Evolutionary conservation across 1,284 basidiomycete species (phyloP).

Genomic region (Sanghuangporus weigelae): DNA sequence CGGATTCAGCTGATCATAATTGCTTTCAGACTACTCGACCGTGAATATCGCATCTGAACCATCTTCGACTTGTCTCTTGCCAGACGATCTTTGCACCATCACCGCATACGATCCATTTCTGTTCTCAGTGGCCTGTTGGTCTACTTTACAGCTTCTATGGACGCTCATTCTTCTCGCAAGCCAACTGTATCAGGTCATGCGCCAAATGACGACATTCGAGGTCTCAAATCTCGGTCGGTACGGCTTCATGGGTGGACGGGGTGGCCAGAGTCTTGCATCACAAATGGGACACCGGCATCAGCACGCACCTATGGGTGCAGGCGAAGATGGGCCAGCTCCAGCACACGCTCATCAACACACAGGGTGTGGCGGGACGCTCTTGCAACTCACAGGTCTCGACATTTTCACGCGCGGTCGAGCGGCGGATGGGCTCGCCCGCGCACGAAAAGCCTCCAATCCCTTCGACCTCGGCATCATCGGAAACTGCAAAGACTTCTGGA

Average conservation of each 20-base stretch:
- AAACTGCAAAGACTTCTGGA: slow-evolving; percentile 98
- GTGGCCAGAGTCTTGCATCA: slow-evolving; percentile 58
- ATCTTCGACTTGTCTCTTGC: slow-evolving; percentile 64
- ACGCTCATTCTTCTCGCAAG: slow-evolving; percentile 81
- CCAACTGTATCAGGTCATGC: slow-evolving; percentile 88
- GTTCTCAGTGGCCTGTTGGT: slow-evolving; percentile 76
- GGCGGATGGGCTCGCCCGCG: slow-evolving; percentile 39
- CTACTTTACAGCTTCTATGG: slow-evolving; percentile 90
- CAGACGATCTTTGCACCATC: slow-evolving; percentile 62
- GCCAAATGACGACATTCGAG: slow-evolving; percentile 96
- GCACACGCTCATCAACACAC: slow-evolving; percentile 21
- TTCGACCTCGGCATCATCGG: slow-evolving; percentile 82
- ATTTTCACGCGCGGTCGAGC: slow-evolving; percentile 55
- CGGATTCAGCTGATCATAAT: slow-evolving; percentile 3
- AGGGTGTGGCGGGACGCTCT: slow-evolving; percentile 33
- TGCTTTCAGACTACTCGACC: slow-evolving; percentile 44
- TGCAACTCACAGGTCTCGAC: slow-evolving; percentile 59
- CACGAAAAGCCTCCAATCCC: slow-evolving; percentile 75
- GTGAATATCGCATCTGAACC: slow-evolving; percentile 35
- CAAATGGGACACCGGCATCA: slow-evolving; percentile 64
- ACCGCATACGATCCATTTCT: slow-evolving; percentile 80
- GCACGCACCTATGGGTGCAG: slow-evolving; percentile 29
- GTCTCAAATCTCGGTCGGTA: slow-evolving; percentile 92
- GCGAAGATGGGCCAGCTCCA: slow-evolving; percentile 20
- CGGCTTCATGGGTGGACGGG: slow-evolving; percentile 95